These are phyloP conservation scores for Kluyveromyces sp. DNA, from an alignment of 1,139 yeast genomes.

Conservation along the genomic window DNA sequence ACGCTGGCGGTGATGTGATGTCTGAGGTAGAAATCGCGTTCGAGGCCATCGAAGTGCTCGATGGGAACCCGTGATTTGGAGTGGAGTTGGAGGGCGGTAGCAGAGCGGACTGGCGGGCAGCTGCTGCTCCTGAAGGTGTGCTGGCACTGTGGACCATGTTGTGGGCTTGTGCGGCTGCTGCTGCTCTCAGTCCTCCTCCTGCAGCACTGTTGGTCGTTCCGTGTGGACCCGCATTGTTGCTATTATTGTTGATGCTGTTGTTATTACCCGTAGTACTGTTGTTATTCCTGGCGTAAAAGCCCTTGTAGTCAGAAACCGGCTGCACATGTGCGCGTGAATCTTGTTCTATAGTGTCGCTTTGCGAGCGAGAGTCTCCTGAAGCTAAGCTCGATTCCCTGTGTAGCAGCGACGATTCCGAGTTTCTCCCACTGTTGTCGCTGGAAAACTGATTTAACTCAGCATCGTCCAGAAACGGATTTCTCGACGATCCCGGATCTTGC, in stretches of 20 bases:
- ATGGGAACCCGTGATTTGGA: constrained; percentile 6
- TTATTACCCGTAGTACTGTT: background rate
- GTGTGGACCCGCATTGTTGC: background rate
- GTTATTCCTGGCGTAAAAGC: constrained; percentile 23
- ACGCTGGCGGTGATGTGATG: constrained; percentile 42
- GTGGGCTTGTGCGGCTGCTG: background rate
- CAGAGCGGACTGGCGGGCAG: background rate
- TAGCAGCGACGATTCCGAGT: constrained; percentile 4
- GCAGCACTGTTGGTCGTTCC: background rate
- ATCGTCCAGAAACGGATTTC: constrained; percentile 21
- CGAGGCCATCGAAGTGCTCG: constrained; percentile 16
- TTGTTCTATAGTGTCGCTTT: background rate
- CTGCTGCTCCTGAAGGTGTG: background rate
- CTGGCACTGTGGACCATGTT: no score
- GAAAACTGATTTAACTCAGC: constrained; percentile 18
- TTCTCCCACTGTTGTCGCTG: background rate
- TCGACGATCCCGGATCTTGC: background rate
- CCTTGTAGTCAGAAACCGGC: constrained; percentile 23
- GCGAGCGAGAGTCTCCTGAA: background rate
- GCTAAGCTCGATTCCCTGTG: constrained; percentile 2
- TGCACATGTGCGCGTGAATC: background rate
- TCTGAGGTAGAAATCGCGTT: constrained; percentile 18
- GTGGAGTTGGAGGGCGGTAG: constrained; percentile 1
- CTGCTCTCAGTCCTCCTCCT: background rate
- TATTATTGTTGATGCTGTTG: background rate